Conservation (phyloP, 2,329 filamentous ascomycete genomes). For the Calonectria multiphialidica region DNA sequence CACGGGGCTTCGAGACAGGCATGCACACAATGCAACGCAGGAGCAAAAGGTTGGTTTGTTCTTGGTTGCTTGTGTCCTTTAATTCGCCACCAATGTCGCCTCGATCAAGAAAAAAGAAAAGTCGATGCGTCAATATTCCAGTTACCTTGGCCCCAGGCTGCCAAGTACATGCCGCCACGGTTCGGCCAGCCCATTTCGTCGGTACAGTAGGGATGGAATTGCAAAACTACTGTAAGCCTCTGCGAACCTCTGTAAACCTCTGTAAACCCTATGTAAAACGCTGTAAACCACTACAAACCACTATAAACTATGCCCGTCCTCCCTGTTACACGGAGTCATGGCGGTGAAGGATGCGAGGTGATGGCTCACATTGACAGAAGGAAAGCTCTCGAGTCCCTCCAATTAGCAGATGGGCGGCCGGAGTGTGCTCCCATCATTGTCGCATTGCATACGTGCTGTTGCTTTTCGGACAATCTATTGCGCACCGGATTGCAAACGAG, state of each 20-base stretch:
- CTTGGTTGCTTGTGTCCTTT: not conserved
- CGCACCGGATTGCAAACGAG: not conserved
- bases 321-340: not conserved
- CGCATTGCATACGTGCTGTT: not conserved
- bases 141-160: not conserved
- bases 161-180: not conserved
- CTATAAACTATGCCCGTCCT: not conserved
- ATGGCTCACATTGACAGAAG: not conserved
- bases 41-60: not conserved
- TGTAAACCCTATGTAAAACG: too few relatives aligned
- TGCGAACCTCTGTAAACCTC: too few relatives aligned
- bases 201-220: not conserved
- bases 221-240: not conserved
- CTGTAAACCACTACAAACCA: not conserved
- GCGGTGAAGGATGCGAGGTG: not conserved
- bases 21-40: not conserved
- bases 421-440: not conserved
- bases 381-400: not conserved
- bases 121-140: not conserved
- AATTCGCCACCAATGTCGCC: not conserved
- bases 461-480: not conserved
- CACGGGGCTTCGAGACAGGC: not conserved
- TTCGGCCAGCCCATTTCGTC: not conserved
- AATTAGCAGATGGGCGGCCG: not conserved
- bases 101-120: not conserved